Conservation (phyloP, 176 grass and related monocot species). For the Ampelocalamus luodianensis region DNA sequence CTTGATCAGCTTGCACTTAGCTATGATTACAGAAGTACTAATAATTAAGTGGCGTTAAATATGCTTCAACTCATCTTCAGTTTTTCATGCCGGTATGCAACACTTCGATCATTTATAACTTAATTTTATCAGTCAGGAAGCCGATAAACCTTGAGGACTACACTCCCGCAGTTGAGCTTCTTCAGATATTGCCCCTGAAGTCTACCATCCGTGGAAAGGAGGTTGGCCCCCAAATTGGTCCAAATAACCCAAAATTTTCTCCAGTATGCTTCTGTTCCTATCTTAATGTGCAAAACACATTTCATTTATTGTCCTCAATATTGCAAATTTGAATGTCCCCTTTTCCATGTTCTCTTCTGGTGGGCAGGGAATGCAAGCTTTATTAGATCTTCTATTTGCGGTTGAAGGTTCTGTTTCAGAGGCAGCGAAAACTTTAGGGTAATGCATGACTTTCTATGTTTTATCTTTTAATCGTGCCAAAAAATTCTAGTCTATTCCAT, state of each 20-base stretch:
- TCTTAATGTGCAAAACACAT: neutral
- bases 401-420: constrained; percentile 89
- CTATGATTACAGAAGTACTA: neutral
- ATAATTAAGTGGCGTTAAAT: neutral
- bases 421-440: constrained; percentile 89
- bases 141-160: constrained; percentile 79
- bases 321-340: neutral
- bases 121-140: constrained; percentile 70
- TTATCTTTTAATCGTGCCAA: neutral
- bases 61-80: constrained; percentile 14
- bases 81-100: neutral
- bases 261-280: constrained; percentile 55
- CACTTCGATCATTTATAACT: constrained; percentile 7
- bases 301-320: neutral
- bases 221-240: constrained; percentile 79
- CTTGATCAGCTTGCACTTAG: neutral
- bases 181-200: constrained; percentile 88
- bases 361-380: constrained; percentile 93
- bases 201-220: constrained; percentile 83
- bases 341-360: neutral
- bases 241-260: constrained; percentile 83
- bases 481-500: neutral
- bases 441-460: constrained; percentile 32
- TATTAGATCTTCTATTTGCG: constrained; percentile 86
- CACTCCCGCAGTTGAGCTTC: constrained; percentile 78